Evolutionary conservation across 176 grass and related monocot genomes (phyloP).

Genomic region (Poa pratensis): DNA sequence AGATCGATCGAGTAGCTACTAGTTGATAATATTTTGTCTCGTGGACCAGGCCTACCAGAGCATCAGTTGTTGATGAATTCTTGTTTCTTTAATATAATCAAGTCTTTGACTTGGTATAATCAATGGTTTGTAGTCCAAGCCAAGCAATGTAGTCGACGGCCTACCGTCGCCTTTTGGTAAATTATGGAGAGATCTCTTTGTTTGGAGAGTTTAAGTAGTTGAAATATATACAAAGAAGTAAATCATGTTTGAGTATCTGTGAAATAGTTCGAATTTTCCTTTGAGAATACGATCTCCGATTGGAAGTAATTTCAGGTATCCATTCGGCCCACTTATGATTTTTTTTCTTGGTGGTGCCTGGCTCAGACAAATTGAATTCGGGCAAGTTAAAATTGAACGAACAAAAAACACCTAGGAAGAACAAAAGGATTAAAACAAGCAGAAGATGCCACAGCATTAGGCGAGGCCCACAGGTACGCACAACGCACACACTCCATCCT

Average conservation of each 20-base stretch:
- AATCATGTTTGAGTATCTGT: background rate
- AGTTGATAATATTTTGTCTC: conserved; percentile 1
- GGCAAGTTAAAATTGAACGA: background rate
- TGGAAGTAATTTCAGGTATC: background rate
- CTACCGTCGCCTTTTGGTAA: background rate
- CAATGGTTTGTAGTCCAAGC: conserved; percentile 37
- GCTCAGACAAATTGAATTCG: background rate
- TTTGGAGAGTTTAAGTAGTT: background rate
- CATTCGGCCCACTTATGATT: background rate
- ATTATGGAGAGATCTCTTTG: background rate
- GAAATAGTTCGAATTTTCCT: background rate
- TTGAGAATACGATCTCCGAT: background rate
- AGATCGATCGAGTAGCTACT: conserved; percentile 34
- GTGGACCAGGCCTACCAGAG: conserved; percentile 22
- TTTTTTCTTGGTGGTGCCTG: background rate
- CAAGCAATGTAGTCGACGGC: too few relatives aligned
- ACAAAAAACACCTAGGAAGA: background rate
- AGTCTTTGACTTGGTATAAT: conserved; percentile 33
- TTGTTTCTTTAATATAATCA: background rate
- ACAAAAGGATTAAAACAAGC: conserved; percentile 45
- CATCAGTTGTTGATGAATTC: conserved; percentile 2
- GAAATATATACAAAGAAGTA: background rate
- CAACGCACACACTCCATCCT: background rate
- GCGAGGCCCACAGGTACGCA: background rate
- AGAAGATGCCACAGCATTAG: conserved; percentile 29